Base-by-base conservation (phyloP, 805 yeast species). In the Sporopachydermia lactativora region DNA sequence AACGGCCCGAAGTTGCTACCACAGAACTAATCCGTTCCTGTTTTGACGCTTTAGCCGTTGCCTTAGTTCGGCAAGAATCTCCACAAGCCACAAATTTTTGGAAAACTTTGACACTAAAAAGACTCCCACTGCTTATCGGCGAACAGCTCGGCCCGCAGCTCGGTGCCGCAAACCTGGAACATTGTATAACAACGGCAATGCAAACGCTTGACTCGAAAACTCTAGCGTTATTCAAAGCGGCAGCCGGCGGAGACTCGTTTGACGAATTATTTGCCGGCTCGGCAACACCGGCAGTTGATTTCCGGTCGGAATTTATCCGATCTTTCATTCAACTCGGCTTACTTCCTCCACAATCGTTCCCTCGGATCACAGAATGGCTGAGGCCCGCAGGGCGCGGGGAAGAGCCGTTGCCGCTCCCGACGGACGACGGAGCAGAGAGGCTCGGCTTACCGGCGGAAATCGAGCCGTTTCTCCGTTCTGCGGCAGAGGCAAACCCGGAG, bases 191-290 rank as follows among this genome's bases (percentile, higher is more conserved):
- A 4, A 51, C 49, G 31, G 57, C 62, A 0, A 45, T 62, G 3
- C 42, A 49, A 4, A 39, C 47, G 4, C 52, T 66, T n/a, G 70
- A 66, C 37, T 47, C 60, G 1, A 60, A 55, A 18, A 50, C 58
- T 4, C 57, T 59, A 43, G 44, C 53, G 52, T n/a, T 62, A 50
- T 44, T 60, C 4, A 60, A 62, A 17, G 55, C 56, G 36, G 56
- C 60, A 24, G 61, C 60, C 16, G 38, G 43, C 19, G 59, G 55
- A 17, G 59, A 53, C 19, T 57, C 59, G 24, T 53, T 62, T 34
- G 76, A 71, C 42, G 73, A 71, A 41, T 60, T 71, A 57, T 71
- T 72, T 45, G 62, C 71, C n/a, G 64, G 71, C 13, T 68, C 75
- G 2, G 55, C 71, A 1, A 61, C 68, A 1, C 62, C 64, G 5